phyloP scores from a whole-genome alignment of 1,139 yeast species.

The Blastobotrys capitulatus region DNA sequence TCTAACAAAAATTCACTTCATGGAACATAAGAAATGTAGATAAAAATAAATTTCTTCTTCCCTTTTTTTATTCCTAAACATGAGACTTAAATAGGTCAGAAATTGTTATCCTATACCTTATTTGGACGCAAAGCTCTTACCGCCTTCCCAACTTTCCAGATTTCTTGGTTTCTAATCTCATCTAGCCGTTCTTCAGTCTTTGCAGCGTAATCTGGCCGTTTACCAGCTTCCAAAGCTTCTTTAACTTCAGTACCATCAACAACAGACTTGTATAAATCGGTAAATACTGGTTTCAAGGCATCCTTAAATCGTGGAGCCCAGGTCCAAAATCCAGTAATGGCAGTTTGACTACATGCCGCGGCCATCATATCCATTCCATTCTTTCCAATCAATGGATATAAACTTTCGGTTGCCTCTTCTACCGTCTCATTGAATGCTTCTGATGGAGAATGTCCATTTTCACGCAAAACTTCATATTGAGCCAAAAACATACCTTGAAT shows the following conservation, averaged over 20 bases:
- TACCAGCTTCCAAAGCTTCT: slow-evolving; percentile 97
- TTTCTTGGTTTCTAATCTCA: slow-evolving; percentile 93
- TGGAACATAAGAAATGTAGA: slow-evolving; percentile 11
- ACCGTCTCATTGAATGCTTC: slow-evolving; percentile 99
- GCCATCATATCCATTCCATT: slow-evolving; percentile 99
- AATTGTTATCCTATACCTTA: slow-evolving; percentile 98
- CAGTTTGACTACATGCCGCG: slow-evolving; percentile 99
- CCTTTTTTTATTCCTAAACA: background rate
- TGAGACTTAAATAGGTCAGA: slow-evolving; percentile 33
- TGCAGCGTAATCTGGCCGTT: slow-evolving; percentile 96
- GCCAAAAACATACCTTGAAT: slow-evolving; percentile 99
- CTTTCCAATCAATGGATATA: slow-evolving; percentile 97
- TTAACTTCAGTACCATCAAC: slow-evolving; percentile 96
- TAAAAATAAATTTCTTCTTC: background rate
- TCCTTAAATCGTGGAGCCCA: slow-evolving; percentile 99
- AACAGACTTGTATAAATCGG: slow-evolving; percentile 91
- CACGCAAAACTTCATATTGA: slow-evolving; percentile 99
- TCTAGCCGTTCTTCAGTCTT: slow-evolving; percentile 90
- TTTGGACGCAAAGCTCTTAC: slow-evolving; percentile 99
- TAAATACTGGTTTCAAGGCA: slow-evolving; percentile 97
- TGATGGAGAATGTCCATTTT: slow-evolving; percentile 98
- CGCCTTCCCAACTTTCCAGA: slow-evolving; percentile 99
- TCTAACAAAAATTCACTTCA: slow-evolving; percentile 15
- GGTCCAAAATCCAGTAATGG: slow-evolving; percentile 99
- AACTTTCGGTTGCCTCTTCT: slow-evolving; percentile 99